Evolutionary conservation across 345 rosid species (phyloP).

Genomic region (Diplotaxis tenuifolia): DNA sequence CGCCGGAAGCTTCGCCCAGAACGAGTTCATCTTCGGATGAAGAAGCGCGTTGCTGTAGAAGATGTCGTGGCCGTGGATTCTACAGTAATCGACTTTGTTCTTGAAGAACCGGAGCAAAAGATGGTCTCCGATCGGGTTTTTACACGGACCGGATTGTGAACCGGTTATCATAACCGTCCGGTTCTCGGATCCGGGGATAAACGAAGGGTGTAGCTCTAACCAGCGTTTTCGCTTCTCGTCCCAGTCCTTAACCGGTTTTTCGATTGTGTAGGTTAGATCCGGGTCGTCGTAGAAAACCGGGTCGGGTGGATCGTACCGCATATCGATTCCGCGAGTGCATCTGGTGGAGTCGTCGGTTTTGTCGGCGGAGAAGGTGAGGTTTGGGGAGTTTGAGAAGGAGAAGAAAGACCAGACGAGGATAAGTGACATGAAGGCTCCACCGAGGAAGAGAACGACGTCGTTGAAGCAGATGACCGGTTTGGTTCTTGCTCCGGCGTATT

Average conservation of each 20-base stretch:
- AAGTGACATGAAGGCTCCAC: slow-evolving; percentile 61
- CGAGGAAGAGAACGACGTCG: slow-evolving; percentile 57
- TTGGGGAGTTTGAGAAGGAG: slow-evolving; percentile 40
- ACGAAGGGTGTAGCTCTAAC: slow-evolving; percentile 72
- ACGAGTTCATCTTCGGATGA: slow-evolving; percentile 69
- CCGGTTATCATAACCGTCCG: slow-evolving; percentile 79
- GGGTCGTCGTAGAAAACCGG: slow-evolving; percentile 77
- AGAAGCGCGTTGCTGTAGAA: slow-evolving; percentile 80
- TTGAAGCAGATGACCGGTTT: slow-evolving; percentile 35
- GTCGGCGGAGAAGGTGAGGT: background rate
- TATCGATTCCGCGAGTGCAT: slow-evolving; percentile 37
- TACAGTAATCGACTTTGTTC: slow-evolving; percentile 89
- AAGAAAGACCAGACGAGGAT: slow-evolving; percentile 69
- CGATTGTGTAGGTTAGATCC: slow-evolving; percentile 59
- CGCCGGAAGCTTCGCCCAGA: slow-evolving; percentile 84
- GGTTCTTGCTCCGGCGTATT: slow-evolving; percentile 37
- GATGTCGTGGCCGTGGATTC: slow-evolving; percentile 79
- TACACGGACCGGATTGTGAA: slow-evolving; percentile 77
- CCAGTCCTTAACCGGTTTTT: slow-evolving; percentile 61
- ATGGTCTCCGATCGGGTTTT: slow-evolving; percentile 88
- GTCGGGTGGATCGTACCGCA: slow-evolving; percentile 53
- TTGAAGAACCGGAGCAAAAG: slow-evolving; percentile 73
- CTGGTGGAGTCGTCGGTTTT: slow-evolving; percentile 10
- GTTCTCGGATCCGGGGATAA: slow-evolving; percentile 53
- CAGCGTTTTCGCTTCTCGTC: slow-evolving; percentile 73